Evolutionary conservation across 75 land plant genomes (phyloP).

Genomic region (Sequoia sempervirens): DNA sequence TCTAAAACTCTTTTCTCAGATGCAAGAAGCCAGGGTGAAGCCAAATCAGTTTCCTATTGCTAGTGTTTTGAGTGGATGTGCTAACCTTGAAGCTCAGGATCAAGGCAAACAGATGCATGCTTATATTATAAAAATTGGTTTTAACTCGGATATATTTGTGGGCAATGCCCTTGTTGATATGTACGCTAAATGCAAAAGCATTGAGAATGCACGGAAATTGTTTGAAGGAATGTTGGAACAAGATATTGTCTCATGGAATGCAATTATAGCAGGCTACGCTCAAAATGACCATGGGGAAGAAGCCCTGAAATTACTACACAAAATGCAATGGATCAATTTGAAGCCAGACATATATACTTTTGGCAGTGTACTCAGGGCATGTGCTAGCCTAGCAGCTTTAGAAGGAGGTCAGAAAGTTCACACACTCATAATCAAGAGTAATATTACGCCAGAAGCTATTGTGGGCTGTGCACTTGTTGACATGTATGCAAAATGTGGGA

Average conservation of each 20-base stretch:
- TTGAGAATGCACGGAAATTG: slow-evolving; percentile 9
- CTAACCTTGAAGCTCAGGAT: slow-evolving; percentile 7
- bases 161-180: slow-evolving; percentile 18
- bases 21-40: background rate
- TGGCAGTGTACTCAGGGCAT: slow-evolving; percentile 15
- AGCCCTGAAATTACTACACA: slow-evolving; percentile 5
- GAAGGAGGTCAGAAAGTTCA: slow-evolving; percentile 6
- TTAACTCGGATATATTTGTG: slow-evolving; percentile 9
- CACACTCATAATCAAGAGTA: slow-evolving; percentile 1
- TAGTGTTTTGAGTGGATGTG: slow-evolving; percentile 15
- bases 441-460: background rate
- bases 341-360: slow-evolving; percentile 10
- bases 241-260: slow-evolving; percentile 17
- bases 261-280: slow-evolving; percentile 12
- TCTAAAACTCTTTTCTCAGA: slow-evolving; percentile 9
- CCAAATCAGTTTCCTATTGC: slow-evolving; percentile 7
- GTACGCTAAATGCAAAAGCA: slow-evolving; percentile 17
- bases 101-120: slow-evolving; percentile 11
- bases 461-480: slow-evolving; percentile 14
- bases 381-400: slow-evolving; percentile 3
- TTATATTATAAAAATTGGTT: slow-evolving; percentile 10
- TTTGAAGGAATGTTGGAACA: background rate
- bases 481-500: slow-evolving; percentile 19
- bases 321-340: slow-evolving; percentile 13
- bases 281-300: slow-evolving; percentile 13